These are phyloP conservation scores for Speleostelium caveatum DNA, from an alignment of 78 protist species.

Conservation along the genomic window DNA sequence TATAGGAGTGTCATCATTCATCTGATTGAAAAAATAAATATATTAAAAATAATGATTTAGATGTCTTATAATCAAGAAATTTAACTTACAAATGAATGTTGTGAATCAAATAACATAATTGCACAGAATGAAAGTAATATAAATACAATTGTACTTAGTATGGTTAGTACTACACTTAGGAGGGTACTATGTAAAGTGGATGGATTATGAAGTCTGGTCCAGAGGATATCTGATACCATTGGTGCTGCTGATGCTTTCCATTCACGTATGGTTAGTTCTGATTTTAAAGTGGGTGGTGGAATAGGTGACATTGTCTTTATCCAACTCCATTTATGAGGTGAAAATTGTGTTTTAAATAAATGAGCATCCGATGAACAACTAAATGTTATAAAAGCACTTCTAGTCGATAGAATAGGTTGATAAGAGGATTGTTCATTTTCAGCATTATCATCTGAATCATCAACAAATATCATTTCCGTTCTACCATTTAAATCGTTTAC, in stretches of 20 bases:
- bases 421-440: not conserved
- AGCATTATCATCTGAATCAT: not conserved
- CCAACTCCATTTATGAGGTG: slow-evolving; percentile 63
- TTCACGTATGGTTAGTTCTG: slow-evolving; percentile 5
- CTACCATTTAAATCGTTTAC: slow-evolving; percentile 36
- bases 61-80: too few relatives aligned
- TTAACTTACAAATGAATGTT: slow-evolving; percentile 14
- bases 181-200: not conserved
- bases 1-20: too few relatives aligned
- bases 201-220: slow-evolving; percentile 66
- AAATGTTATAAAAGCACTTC: slow-evolving; percentile 69
- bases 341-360: slow-evolving; percentile 46
- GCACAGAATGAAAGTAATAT: not conserved
- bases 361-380: slow-evolving; percentile 76
- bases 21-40: not conserved
- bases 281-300: slow-evolving; percentile 11
- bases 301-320: slow-evolving; percentile 21
- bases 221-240: slow-evolving; percentile 48
- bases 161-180: not conserved
- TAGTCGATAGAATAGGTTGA: slow-evolving; percentile 14
- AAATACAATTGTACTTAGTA: not conserved
- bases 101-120: slow-evolving; percentile 24
- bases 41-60: not conserved
- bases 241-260: slow-evolving; percentile 42
- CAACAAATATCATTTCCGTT: not conserved